Evolutionary conservation across 371 early-diverging fungal species (phyloP), one percentile per base, ranked within the genome.

Genomic region (Dichotomocladium elegans): DNA sequence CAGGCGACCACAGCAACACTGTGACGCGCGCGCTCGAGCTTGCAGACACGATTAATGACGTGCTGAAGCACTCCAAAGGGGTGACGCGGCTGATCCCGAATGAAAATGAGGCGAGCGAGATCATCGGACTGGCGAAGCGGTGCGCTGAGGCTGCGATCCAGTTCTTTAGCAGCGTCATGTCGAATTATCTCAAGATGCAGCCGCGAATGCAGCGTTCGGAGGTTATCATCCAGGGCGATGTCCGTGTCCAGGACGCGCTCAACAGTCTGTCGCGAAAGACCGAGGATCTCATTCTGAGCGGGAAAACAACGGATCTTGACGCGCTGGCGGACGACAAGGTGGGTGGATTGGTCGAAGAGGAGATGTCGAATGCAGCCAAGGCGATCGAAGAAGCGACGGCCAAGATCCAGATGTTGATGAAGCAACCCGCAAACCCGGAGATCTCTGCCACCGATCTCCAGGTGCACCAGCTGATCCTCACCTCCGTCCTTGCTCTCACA

Each of bases 381-480:
- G 92, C 92, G 3, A 96, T 98, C 61, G 93, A 94, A 64, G 93
- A 90, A 41, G 98, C 98, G 5, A 85, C 93, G 4, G 77, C 80
- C 15, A 84, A 89, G 21, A 76, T 98, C 52, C 85, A 89, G 68
- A 85, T 79, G 3, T 74, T 98, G 57, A 78, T 93, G 74, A 71
- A 76, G 55, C 81, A 80, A 52, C 93, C 94, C 9, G 82, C 79
- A 44, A 83, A 87, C 54, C 80, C 88, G 14, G 74, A 79, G 11
- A 77, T 92, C 22, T 81, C 83, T 8, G 85, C 87, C 24, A 77
- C 65, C 6, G 87, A 95, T 65, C 68, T 94, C 24, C 89, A 93
- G 60, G 95, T 98, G 19, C 91, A 98, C 66, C 84, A 89, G 29
- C 83, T 94, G 12, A 90, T 98, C 51, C 72, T 98, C 43, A 88